Percentiles rank a stretch among this genome's conserved stretches.
phyloP scores from a whole-genome alignment of 2,329 filamentous ascomycete genomes.

The Cercospora canescens region DNA sequence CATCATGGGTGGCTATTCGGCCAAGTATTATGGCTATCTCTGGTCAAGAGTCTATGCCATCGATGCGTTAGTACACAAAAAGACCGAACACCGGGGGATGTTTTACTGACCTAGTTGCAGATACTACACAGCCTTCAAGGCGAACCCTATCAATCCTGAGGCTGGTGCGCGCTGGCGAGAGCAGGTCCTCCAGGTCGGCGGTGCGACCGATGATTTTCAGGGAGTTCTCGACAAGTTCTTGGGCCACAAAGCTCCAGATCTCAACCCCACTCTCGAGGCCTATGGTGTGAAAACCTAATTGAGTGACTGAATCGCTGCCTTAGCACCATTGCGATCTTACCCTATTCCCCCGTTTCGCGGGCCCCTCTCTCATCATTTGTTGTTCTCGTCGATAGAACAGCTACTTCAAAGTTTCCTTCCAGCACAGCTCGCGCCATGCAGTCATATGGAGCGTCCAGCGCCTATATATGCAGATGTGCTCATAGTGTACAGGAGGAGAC shows the following conservation, averaged over 20 bases:
- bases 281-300: not conserved
- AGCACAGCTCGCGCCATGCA: too few species aligned
- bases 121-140: slow-evolving; percentile 70
- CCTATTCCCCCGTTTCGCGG: too few species aligned
- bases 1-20: not conserved
- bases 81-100: not conserved
- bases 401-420: not conserved
- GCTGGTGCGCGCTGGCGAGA: slow-evolving; percentile 74
- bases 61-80: slow-evolving; percentile 62
- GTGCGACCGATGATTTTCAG: slow-evolving; percentile 75
- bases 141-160: slow-evolving; percentile 70
- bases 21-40: slow-evolving; percentile 5
- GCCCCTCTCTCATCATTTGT: not conserved
- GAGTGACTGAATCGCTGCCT: too few species aligned
- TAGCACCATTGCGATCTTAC: too few species aligned
- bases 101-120: not conserved
- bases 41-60: slow-evolving; percentile 71
- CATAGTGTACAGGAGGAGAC: too few species aligned
- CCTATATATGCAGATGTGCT: not conserved
- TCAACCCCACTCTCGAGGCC: not conserved
- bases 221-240: slow-evolving; percentile 71
- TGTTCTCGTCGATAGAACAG: not conserved
- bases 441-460: not conserved
- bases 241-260: slow-evolving; percentile 61
- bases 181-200: slow-evolving; percentile 69